A percentile compares a stretch with the other conserved stretches of the same genome.
phyloP scores from a whole-genome alignment of 2,329 filamentous ascomycete genomes.

The Dactylellina drechsleri region DNA sequence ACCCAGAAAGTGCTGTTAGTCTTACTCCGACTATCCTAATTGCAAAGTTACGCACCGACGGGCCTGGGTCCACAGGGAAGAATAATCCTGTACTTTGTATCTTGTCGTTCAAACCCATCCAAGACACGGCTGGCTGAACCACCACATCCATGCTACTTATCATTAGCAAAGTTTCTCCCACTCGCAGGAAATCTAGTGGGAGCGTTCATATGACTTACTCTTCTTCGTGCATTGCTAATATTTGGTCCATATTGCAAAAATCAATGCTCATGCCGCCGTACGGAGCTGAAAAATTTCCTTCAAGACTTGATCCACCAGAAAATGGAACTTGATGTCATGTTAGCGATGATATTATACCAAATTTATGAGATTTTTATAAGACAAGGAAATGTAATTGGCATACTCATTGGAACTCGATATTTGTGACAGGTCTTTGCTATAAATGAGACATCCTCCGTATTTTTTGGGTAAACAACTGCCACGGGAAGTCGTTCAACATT shows the following conservation, averaged over 20 bases:
- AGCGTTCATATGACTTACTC: conserved; percentile 65
- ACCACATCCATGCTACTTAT: conserved; percentile 78
- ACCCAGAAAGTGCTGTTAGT: not conserved
- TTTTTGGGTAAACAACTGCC: conserved; percentile 72
- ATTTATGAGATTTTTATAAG: not conserved
- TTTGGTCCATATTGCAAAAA: conserved; percentile 85
- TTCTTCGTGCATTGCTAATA: conserved; percentile 80
- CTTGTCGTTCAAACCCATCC: conserved; percentile 85
- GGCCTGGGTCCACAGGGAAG: conserved; percentile 88
- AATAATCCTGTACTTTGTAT: conserved; percentile 81
- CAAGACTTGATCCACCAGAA: conserved; percentile 84
- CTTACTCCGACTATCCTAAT: not conserved
- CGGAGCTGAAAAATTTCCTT: conserved; percentile 89
- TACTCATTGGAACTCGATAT: conserved; percentile 79
- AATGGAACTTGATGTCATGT: conserved; percentile 70
- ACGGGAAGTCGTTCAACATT: conserved; percentile 72
- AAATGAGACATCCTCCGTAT: conserved; percentile 70
- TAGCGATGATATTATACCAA: not conserved
- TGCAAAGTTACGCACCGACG: conserved; percentile 60
- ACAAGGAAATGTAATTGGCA: not conserved
- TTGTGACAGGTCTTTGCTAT: conserved; percentile 78
- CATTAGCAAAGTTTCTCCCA: conserved; percentile 24
- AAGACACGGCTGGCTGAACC: conserved; percentile 89
- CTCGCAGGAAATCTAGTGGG: too few relatives aligned
- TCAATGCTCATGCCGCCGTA: conserved; percentile 89